Conservation (phyloP, 306 rosid species). For the Dalbergia cultrata region DNA sequence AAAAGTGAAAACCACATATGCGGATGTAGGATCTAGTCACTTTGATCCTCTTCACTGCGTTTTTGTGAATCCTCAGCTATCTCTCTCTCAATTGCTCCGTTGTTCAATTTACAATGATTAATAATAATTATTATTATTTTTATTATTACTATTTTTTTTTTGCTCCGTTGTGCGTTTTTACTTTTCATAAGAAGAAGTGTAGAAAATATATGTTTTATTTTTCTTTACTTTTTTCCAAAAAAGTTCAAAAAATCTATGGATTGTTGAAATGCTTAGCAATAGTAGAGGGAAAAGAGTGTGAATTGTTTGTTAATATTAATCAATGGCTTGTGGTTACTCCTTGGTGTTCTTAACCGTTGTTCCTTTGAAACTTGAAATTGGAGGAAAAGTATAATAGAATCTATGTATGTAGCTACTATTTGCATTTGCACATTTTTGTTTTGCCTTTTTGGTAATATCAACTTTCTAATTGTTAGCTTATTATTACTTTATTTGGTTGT, state of each 20-base stretch:
- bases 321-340: slow-evolving; percentile 2
- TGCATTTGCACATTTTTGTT: neutral
- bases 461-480: slow-evolving; percentile 6
- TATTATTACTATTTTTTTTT: no score
- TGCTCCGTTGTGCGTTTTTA: neutral
- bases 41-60: neutral
- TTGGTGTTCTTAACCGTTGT: neutral
- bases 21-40: slow-evolving; percentile 28
- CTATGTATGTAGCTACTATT: neutral
- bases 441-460: neutral
- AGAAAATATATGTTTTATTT: neutral
- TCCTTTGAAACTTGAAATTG: neutral
- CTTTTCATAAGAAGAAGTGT: neutral
- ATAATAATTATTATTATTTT: neutral
- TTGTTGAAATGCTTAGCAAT: neutral
- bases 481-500: neutral
- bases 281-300: neutral
- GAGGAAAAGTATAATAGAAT: neutral
- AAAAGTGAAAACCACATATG: neutral
- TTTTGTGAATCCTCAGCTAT: neutral
- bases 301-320: neutral
- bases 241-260: neutral
- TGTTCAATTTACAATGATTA: neutral
- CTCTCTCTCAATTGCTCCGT: neutral
- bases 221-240: no score